A percentile compares a stretch with the other conserved stretches of the same genome.
phyloP scores from a whole-genome alignment of 805 yeast species.

The Monosporozyma aerobia region DNA sequence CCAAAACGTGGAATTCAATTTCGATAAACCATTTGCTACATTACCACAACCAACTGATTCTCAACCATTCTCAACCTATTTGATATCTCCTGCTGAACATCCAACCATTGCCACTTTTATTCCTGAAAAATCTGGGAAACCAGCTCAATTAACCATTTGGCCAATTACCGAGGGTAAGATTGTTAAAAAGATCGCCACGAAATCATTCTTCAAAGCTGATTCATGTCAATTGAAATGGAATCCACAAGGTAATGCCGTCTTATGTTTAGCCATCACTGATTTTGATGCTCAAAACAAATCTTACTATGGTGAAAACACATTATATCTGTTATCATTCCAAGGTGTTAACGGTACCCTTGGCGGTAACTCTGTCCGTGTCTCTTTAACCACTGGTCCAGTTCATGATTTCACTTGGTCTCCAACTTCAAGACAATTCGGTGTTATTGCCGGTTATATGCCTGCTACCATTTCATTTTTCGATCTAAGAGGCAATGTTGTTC shows the following conservation, averaged over 20 bases:
- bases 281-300: slow-evolving; percentile 90
- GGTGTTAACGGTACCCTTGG: slow-evolving; percentile 70
- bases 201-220: slow-evolving; percentile 92
- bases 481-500: slow-evolving; percentile 80
- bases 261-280: slow-evolving; percentile 91
- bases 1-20: slow-evolving; percentile 32
- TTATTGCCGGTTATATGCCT: slow-evolving; percentile 96
- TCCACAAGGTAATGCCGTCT: slow-evolving; percentile 81
- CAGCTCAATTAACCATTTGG: slow-evolving; percentile 80
- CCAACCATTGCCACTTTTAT: slow-evolving; percentile 86
- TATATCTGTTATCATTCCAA: slow-evolving; percentile 54
- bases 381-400: slow-evolving; percentile 86
- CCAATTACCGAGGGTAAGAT: slow-evolving; percentile 32
- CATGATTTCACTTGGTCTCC: slow-evolving; percentile 98
- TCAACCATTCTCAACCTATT: slow-evolving; percentile 35
- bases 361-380: slow-evolving; percentile 79
- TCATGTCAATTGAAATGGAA: slow-evolving; percentile 91
- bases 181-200: slow-evolving; percentile 67
- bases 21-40: slow-evolving; percentile 48
- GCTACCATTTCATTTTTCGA: slow-evolving; percentile 91
- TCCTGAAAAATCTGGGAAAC: slow-evolving; percentile 80
- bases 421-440: slow-evolving; percentile 92
- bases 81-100: slow-evolving; percentile 79
- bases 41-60: slow-evolving; percentile 35
- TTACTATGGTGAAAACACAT: slow-evolving; percentile 92